A percentile compares a stretch with the other conserved stretches of the same genome.
Evolutionary conservation across 192 early-diverging fungal species (phyloP).

Genomic region (Haplosporangium gracile): DNA sequence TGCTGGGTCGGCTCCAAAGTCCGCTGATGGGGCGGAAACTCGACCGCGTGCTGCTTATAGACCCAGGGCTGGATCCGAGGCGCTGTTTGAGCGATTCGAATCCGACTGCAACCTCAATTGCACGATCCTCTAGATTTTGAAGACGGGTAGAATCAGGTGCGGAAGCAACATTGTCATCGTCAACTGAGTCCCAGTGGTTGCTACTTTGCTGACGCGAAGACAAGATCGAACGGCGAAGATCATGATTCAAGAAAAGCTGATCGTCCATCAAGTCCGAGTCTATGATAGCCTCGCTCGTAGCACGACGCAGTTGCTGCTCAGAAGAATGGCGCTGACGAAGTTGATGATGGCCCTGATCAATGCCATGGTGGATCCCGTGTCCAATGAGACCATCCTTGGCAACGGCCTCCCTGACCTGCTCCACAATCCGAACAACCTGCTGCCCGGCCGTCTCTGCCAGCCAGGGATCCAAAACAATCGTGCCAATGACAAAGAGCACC

Average conservation of each 20-base stretch:
- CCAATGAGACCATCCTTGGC: slow-evolving; percentile 1
- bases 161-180: not conserved
- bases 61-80: not conserved
- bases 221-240: not conserved
- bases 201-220: not conserved
- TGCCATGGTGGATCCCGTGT: not conserved
- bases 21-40: not conserved
- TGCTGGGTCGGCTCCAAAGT: slow-evolving; percentile 12
- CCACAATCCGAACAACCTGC: slow-evolving; percentile 58
- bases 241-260: not conserved
- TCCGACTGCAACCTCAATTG: slow-evolving; percentile 40
- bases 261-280: not conserved
- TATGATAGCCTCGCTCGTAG: not conserved
- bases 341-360: not conserved
- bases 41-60: not conserved
- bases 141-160: not conserved
- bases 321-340: not conserved
- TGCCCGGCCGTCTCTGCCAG: slow-evolving; percentile 59
- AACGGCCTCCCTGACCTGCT: slow-evolving; percentile 38
- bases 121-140: slow-evolving; percentile 34
- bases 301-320: not conserved
- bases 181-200: not conserved
- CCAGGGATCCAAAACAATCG: slow-evolving; percentile 58
- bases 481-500: slow-evolving; percentile 56
- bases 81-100: slow-evolving; percentile 39